These are phyloP conservation scores for Petasospora rhodanensis DNA, from an alignment of 1,139 yeast species.

Conservation along the genomic window DNA sequence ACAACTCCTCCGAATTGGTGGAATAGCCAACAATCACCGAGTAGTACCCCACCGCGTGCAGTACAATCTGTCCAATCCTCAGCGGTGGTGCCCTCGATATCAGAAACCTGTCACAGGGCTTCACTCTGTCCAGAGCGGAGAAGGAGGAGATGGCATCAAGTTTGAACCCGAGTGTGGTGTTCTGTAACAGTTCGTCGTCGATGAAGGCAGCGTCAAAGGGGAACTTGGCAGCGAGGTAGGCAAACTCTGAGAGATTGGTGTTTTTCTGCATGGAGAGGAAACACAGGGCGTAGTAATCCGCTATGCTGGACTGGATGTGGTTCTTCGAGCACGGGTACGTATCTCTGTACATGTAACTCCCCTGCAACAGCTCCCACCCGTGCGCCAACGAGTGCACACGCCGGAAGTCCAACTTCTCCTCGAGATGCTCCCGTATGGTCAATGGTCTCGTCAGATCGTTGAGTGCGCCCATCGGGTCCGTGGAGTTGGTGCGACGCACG, in stretches of 20 bases:
- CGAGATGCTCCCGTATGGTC: constrained; percentile 2
- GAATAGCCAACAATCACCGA: constrained; percentile 8
- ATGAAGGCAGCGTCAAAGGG: constrained; percentile 12
- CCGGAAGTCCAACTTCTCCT: constrained; percentile 3
- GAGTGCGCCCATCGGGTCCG: constrained; percentile 3
- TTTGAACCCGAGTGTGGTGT: constrained; percentile 4
- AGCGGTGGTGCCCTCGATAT: constrained; percentile 1
- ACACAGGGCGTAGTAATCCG: constrained; percentile 5
- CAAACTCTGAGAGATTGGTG: background rate
- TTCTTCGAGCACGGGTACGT: constrained; percentile 10
- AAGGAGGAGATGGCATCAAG: constrained; percentile 6
- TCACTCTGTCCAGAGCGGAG: background rate
- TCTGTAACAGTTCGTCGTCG: constrained; percentile 5
- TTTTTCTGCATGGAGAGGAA: background rate
- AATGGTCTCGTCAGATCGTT: constrained; percentile 7
- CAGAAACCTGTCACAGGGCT: background rate
- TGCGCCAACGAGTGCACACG: constrained; percentile 7
- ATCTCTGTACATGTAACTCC: constrained; percentile 6
- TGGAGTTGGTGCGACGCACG: constrained; percentile 1
- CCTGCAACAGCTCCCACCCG: constrained; percentile 7
- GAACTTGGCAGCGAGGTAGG: constrained; percentile 5
- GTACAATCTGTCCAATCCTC: constrained; percentile 10
- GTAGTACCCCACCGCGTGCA: constrained; percentile 7
- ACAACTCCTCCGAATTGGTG: constrained; percentile 2
- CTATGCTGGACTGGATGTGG: constrained; percentile 9